Percentiles rank a stretch among this genome's conserved stretches.
phyloP scores from a whole-genome alignment of 164 flowering plant species.

The Cinnamomum micranthum region DNA sequence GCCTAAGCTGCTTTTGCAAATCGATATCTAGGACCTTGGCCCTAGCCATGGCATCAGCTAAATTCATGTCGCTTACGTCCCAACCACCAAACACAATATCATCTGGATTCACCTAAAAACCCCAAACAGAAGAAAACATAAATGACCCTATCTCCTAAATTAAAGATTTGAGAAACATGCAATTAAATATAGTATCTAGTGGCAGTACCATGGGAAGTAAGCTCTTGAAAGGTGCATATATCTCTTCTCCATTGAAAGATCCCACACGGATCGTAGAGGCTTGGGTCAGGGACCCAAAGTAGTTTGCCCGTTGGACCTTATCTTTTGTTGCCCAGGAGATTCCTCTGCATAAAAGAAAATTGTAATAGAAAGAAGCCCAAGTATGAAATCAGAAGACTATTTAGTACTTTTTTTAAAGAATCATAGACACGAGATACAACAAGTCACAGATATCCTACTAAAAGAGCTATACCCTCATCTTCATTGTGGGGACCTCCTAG shows the following conservation, averaged over 20 bases:
- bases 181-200: neutral
- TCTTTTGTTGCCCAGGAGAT: conserved; percentile 99
- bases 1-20: conserved; percentile 92
- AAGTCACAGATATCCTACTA: too few relatives aligned
- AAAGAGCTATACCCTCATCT: too few relatives aligned
- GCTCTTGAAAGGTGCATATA: conserved; percentile 99
- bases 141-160: neutral
- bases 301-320: conserved; percentile 93
- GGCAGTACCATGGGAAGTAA: conserved; percentile 82
- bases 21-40: conserved; percentile 94
- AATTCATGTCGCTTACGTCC: conserved; percentile 95
- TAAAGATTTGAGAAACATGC: neutral
- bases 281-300: conserved; percentile 94
- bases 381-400: conserved; percentile 3
- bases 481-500: too few relatives aligned
- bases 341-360: conserved; percentile 46
- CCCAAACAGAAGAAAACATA: neutral
- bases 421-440: too few relatives aligned
- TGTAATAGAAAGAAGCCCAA: neutral
- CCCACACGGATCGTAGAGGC: conserved; percentile 94
- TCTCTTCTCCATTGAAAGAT: conserved; percentile 95
- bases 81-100: conserved; percentile 96
- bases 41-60: conserved; percentile 96
- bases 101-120: conserved; percentile 84
- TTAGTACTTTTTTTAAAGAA: neutral